Evolutionary conservation across 441 rosid species (phyloP), one percentile per base, ranked within the genome.

Genomic region (Caryocar brasiliense): DNA sequence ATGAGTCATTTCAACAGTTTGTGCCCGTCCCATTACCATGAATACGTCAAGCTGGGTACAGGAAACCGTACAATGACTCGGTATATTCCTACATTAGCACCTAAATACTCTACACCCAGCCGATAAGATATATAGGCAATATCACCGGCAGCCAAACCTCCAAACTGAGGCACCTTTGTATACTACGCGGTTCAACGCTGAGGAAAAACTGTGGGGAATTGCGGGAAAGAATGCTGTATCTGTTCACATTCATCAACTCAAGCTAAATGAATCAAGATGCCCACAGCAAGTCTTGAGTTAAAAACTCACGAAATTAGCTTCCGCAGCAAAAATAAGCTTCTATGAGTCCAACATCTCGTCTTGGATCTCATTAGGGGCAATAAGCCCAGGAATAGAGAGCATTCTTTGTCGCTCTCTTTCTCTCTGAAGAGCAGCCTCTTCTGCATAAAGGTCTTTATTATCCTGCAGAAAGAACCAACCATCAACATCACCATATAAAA

Each of bases 321-420:
- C 51, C 42, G 20, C 26, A 7, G 30, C 34, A 35, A 51, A 62
- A 40, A 34, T 37, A 47, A 46, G 58, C 27, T 47, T 48, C 80
- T 81, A 86, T 0, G 96, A 86, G 64, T 93, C 99, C 58, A 81
- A 59, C 99, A 93, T 93, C 73, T 93, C 99, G 28, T 93, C 99
- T 72, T 89, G 99, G 49, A 86, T 82, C 69, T 93, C 99, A 47
- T 80, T 82, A 6, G 99, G 99, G 56, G 96, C 97, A 30, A 93
- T 85, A 41, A 93, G 85, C 62, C 99, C 99, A 1, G 99, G 99
- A 60, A 93, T 84, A 18, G 89, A 76, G 58, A 89, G 86, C 99
- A 93, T 93, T 61, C 94, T 72, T 72, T 77, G 96, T 42, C 93
- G 79, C 73, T 93, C 97, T 66, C 78, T 76, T 40, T 86, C 97